These are phyloP conservation scores for Elongisporangium senticosum DNA, from an alignment of 352 stramenopile genomes.

Conservation along the genomic window DNA sequence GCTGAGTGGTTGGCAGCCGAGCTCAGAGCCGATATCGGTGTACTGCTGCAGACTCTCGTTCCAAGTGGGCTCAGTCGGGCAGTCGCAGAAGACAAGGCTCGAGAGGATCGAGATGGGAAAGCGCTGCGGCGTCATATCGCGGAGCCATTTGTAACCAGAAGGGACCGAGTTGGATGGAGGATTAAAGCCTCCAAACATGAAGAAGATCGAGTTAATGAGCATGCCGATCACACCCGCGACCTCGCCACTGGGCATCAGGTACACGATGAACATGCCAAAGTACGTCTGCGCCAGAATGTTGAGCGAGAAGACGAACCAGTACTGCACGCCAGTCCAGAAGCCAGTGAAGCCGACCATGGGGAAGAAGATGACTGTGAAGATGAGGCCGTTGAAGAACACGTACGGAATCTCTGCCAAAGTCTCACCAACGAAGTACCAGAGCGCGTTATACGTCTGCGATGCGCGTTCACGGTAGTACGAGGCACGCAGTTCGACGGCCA, in stretches of 20 bases:
- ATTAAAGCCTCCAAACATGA: constrained; percentile 35
- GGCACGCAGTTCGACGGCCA: constrained; percentile 66
- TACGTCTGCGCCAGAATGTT: constrained; percentile 30
- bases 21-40: constrained; percentile 10
- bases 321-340: constrained; percentile 26
- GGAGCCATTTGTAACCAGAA: constrained; percentile 28
- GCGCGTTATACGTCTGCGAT: constrained; percentile 72
- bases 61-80: constrained; percentile 15
- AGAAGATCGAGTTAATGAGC: constrained; percentile 31
- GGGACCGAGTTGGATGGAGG: constrained; percentile 25
- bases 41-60: constrained; percentile 13
- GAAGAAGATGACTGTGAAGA: constrained; percentile 45
- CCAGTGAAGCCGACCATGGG: constrained; percentile 33
- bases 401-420: constrained; percentile 71
- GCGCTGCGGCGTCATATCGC: constrained; percentile 24
- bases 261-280: constrained; percentile 24
- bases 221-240: constrained; percentile 25
- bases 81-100: constrained; percentile 24
- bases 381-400: constrained; percentile 26
- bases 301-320: constrained; percentile 32
- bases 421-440: constrained; percentile 59
- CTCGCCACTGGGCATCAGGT: constrained; percentile 21
- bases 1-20: constrained; percentile 18
- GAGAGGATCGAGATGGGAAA: constrained; percentile 25
- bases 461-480: constrained; percentile 88